Conservation (phyloP, 257 asterid species). For the Scutellaria minor region DNA sequence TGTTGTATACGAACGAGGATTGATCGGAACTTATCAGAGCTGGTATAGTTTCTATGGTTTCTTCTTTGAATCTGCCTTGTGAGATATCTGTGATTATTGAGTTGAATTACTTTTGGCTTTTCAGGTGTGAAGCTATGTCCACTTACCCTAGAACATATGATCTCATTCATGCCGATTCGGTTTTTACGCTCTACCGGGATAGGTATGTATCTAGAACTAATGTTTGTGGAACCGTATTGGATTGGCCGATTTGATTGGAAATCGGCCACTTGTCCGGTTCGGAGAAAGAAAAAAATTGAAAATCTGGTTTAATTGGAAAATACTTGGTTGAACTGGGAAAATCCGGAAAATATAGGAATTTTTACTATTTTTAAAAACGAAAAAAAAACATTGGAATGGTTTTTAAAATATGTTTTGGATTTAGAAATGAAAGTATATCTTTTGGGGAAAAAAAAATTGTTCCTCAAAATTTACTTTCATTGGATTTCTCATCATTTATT, state of each 20-base stretch:
- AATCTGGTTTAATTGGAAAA: background rate
- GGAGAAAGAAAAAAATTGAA: background rate
- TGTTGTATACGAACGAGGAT: constrained; percentile 78
- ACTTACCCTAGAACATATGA: constrained; percentile 91
- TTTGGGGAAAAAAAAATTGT: too few species aligned
- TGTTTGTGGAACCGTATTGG: background rate
- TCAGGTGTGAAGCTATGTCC: constrained; percentile 96
- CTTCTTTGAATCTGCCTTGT: background rate
- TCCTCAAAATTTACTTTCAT: too few species aligned
- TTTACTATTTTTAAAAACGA: too few species aligned
- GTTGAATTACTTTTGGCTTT: background rate
- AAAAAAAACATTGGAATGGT: too few species aligned
- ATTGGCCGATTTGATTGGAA: too few species aligned
- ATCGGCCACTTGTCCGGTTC: too few species aligned
- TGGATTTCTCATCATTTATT: too few species aligned
- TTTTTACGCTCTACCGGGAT: constrained; percentile 68
- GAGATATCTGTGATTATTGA: background rate
- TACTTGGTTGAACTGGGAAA: too few species aligned
- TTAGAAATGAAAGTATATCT: too few species aligned
- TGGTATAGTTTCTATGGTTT: constrained; percentile 48
- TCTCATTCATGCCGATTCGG: constrained; percentile 76
- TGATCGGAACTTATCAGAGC: constrained; percentile 85
- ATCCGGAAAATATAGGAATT: too few species aligned
- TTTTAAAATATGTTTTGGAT: too few species aligned
- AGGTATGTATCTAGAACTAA: constrained; percentile 37